phyloP scores from a whole-genome alignment of 306 rosid genomes.

The Senna tora region DNA sequence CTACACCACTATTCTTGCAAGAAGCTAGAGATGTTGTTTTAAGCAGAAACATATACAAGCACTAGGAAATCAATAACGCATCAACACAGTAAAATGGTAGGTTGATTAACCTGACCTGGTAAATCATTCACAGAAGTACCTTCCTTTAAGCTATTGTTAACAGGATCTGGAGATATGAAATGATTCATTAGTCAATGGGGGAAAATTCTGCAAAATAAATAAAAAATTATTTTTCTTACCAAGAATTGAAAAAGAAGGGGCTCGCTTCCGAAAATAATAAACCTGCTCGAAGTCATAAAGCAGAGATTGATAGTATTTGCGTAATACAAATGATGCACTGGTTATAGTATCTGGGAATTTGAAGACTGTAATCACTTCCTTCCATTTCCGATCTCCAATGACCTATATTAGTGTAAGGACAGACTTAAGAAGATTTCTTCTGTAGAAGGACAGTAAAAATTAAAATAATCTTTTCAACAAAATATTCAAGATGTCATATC shows the following conservation, averaged over 20 bases:
- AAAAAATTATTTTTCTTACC: constrained; percentile 46
- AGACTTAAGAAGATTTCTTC: constrained; percentile 8
- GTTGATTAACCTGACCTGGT: constrained; percentile 43
- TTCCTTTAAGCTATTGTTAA: constrained; percentile 42
- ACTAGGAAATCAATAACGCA: constrained; percentile 24
- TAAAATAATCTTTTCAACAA: constrained; percentile 17
- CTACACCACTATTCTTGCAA: constrained; percentile 4
- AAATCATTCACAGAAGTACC: constrained; percentile 47
- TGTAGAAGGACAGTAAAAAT: constrained; percentile 7
- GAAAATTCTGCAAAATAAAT: constrained; percentile 20
- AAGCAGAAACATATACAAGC: constrained; percentile 20
- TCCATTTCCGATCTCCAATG: constrained; percentile 78
- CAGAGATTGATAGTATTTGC: constrained; percentile 72
- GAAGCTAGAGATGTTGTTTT: constrained; percentile 25
- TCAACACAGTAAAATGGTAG: constrained; percentile 26
- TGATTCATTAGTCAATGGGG: constrained; percentile 21
- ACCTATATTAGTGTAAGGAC: constrained; percentile 56
- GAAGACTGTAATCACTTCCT: constrained; percentile 64
- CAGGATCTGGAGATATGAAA: constrained; percentile 48
- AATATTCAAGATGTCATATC: constrained; percentile 23
- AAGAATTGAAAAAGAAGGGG: constrained; percentile 36
- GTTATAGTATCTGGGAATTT: constrained; percentile 70
- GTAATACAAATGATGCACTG: constrained; percentile 72
- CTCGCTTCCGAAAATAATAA: constrained; percentile 69
- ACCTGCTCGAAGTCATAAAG: constrained; percentile 90